Evolutionary conservation across 1,284 basidiomycete genomes (phyloP), one percentile per base, ranked within the genome.

Genomic region (Trichosporon sp.): DNA sequence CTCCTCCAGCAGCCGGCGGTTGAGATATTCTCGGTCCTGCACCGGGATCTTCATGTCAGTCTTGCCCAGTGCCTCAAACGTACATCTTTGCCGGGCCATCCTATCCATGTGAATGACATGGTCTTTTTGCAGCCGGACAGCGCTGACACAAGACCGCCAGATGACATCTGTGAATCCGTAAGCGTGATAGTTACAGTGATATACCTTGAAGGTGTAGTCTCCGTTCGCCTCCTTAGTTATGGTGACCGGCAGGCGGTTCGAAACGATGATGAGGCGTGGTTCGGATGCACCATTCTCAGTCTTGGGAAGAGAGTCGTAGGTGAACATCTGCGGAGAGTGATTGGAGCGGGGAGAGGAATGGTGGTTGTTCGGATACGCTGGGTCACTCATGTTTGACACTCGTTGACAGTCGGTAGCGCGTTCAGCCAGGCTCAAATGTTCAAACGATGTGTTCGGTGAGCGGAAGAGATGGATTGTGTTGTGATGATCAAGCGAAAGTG

Each of bases 61-160:
- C 5, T n/a, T 8, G 32, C 10, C 4, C 11, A 11, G 43, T 4
- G 26, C 46, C 8, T n/a, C 2, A 38, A 5, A 78, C 84, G 77
- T 69, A 85, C 84, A 65, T 84, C 80, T 70, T 84, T 82, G 12
- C 83, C 83, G 1, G 83, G 83, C 94, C 94, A 96, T 67, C 93
- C 93, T 74, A 96, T 96, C 94, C 94, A 96, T 32, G 92, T 96
- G 85, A 98, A 97, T 80, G 89, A 91, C 88, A 98, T 91, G 64
- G 91, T 94, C 86, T 96, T 96, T 86, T 98, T 98, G 88, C 94
- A 96, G 65, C 95, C 95, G 14, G 92, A 92, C 72, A 98, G 89
- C 66, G 95, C 95, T 68, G 92, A 95, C 73, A 97, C 95, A 71
- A 98, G 91, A 68, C 95, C 95, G 63, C 95, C 95, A 1, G 92